Evolutionary conservation across 345 rosid genomes (phyloP).

Genomic region (Hibiscus trionum): DNA sequence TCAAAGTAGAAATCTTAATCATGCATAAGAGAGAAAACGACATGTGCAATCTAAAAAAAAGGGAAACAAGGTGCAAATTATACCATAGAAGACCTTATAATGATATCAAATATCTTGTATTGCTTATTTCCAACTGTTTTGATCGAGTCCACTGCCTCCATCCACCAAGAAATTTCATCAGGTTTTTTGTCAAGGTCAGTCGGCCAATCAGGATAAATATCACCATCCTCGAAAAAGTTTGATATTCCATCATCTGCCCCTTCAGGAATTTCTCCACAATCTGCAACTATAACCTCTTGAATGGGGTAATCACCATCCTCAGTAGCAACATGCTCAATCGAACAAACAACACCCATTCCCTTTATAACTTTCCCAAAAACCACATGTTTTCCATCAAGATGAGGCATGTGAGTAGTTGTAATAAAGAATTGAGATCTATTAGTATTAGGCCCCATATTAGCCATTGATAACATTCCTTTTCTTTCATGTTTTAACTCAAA

Average conservation of each 20-base stretch:
- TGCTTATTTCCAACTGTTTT: conserved; percentile 68
- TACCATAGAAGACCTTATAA: not conserved
- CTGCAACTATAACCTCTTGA: conserved; percentile 49
- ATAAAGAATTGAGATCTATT: conserved; percentile 95
- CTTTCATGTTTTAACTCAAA: conserved; percentile 80
- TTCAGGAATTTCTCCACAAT: conserved; percentile 73
- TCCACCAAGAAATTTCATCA: conserved; percentile 81
- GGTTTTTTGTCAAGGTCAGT: conserved; percentile 59
- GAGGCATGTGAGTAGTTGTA: conserved; percentile 69
- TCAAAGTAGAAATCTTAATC: not conserved
- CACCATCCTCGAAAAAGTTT: conserved; percentile 84
- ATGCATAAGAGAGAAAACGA: not conserved
- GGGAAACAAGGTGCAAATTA: not conserved
- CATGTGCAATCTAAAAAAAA: not conserved
- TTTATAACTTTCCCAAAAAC: conserved; percentile 81
- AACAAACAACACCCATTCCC: conserved; percentile 90
- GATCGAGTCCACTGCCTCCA: conserved; percentile 62
- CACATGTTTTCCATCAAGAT: conserved; percentile 89
- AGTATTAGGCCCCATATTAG: conserved; percentile 74
- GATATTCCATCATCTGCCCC: conserved; percentile 70
- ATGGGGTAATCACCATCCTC: conserved; percentile 48
- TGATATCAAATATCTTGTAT: conserved; percentile 43
- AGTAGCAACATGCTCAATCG: conserved; percentile 59
- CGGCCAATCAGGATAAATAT: conserved; percentile 84
- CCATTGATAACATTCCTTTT: conserved; percentile 96